phyloP scores from a whole-genome alignment of 768 basidiomycete species.

The Lentinula sp. region DNA sequence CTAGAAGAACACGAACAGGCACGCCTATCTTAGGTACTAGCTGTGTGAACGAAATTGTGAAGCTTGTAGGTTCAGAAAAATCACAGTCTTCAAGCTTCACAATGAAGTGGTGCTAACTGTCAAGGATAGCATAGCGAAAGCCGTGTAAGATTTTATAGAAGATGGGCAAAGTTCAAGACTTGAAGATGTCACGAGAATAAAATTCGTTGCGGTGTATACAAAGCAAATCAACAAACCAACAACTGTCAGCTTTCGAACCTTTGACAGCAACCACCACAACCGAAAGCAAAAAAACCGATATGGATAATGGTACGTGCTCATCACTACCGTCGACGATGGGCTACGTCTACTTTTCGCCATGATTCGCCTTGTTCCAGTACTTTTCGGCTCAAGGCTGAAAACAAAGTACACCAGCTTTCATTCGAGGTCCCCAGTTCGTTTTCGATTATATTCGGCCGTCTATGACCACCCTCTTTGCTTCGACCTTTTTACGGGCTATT shows the following conservation, averaged over 20 bases:
- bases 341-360: constrained; percentile 44
- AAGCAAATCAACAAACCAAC: background rate
- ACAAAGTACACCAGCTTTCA: background rate
- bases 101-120: no score
- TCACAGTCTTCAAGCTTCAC: no score
- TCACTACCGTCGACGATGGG: constrained; percentile 66
- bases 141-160: no score
- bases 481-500: background rate
- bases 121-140: no score
- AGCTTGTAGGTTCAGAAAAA: no score
- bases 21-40: no score
- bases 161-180: no score
- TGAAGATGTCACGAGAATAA: no score
- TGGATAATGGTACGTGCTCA: constrained; percentile 69
- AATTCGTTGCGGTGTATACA: no score
- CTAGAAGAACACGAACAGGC: no score
- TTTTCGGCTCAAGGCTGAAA: constrained; percentile 1
- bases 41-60: no score
- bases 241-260: background rate
- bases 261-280: background rate
- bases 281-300: background rate
- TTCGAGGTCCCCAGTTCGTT: constrained; percentile 1
- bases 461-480: background rate
- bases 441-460: background rate
- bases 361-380: constrained; percentile 9